Evolutionary conservation across 2,329 filamentous ascomycete species (phyloP).

Genomic region (Arthrobotrys sinensis): DNA sequence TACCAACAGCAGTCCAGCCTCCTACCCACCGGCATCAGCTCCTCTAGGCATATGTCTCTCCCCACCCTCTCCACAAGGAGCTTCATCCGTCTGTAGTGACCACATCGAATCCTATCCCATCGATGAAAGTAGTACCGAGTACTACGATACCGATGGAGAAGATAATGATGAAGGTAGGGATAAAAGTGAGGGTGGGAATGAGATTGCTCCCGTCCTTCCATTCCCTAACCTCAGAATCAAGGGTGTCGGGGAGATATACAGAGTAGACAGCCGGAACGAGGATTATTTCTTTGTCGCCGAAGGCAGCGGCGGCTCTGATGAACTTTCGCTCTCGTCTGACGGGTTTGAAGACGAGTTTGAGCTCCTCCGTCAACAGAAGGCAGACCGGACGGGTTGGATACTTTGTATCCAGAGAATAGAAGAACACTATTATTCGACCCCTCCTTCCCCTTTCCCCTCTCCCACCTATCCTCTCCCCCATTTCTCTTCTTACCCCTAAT

Average conservation of each 20-base stretch:
- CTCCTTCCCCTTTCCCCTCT: neutral
- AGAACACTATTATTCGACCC: neutral
- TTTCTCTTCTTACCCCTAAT: neutral
- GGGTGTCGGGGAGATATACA: neutral
- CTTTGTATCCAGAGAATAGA: neutral
- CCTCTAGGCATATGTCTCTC: neutral
- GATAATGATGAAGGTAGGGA: too few species aligned
- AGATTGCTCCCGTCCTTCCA: neutral
- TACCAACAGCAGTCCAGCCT: neutral
- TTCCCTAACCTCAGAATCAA: neutral
- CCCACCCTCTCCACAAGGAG: too few species aligned
- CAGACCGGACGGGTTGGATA: neutral
- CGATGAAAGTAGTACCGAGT: too few species aligned
- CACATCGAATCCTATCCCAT: too few species aligned
- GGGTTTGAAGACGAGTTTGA: neutral
- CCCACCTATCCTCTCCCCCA: neutral
- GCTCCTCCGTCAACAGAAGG: neutral
- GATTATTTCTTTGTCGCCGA: neutral
- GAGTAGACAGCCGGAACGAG: neutral
- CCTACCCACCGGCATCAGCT: neutral
- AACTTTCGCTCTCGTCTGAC: neutral
- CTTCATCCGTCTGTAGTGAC: too few species aligned
- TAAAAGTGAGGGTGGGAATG: neutral
- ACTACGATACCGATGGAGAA: too few species aligned
- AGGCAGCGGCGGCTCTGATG: neutral